Conservation (phyloP, 208 protist species). For the Acanthamoeba polyphaga region DNA sequence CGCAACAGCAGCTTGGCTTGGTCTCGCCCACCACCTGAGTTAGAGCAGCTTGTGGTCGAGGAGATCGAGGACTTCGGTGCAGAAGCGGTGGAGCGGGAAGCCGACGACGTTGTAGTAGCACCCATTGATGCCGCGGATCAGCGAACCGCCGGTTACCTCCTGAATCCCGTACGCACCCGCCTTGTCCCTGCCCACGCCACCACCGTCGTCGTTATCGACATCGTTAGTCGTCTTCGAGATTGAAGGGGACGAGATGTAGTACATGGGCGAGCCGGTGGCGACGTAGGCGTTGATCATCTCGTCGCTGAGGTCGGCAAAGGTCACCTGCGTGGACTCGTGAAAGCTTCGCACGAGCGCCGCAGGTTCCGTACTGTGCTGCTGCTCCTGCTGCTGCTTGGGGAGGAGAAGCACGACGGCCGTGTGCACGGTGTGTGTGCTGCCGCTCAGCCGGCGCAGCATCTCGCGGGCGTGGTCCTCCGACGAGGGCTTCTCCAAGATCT, state of each 20-base stretch:
- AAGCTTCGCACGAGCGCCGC: constrained; percentile 22
- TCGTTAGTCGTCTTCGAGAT: background rate
- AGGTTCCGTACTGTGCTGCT: background rate
- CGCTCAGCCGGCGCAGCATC: constrained; percentile 77
- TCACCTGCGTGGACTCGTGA: constrained; percentile 76
- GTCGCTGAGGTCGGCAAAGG: constrained; percentile 73
- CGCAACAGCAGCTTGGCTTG: too few relatives aligned
- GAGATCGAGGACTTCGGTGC: constrained; percentile 23
- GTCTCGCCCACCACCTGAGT: too few relatives aligned
- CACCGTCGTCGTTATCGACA: background rate
- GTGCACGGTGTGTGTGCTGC: constrained; percentile 58
- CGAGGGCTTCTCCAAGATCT: constrained; percentile 82
- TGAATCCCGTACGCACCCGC: constrained; percentile 84
- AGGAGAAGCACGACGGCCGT: constrained; percentile 75
- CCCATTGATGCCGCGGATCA: constrained; percentile 77
- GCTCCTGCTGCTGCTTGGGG: background rate
- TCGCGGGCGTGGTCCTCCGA: constrained; percentile 48
- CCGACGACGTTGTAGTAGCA: constrained; percentile 86
- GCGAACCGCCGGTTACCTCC: constrained; percentile 71
- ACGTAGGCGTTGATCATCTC: constrained; percentile 80
- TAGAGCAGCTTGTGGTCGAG: background rate
- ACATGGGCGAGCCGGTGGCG: constrained; percentile 81
- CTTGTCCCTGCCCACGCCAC: constrained; percentile 74
- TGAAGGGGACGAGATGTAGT: background rate
- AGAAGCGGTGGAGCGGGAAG: constrained; percentile 84